phyloP scores from a whole-genome alignment of 768 basidiomycete genomes.

The Trametopsis cervina region DNA sequence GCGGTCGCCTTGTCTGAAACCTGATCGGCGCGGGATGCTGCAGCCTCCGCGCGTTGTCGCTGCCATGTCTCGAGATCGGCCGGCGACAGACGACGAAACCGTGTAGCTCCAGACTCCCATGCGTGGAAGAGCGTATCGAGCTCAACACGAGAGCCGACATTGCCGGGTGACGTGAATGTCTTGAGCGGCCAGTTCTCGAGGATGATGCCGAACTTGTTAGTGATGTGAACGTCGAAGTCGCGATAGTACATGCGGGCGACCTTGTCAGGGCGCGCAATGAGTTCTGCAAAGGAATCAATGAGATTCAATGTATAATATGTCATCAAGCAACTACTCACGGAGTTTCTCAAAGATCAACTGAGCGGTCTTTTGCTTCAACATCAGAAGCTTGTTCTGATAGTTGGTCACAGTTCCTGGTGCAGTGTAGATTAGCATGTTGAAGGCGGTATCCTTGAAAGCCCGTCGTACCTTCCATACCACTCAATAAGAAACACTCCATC shows the following conservation, averaged over 20 bases:
- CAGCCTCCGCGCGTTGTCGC: neutral
- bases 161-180: conserved; percentile 13
- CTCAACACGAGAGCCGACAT: neutral
- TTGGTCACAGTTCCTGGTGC: neutral
- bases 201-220: conserved; percentile 12
- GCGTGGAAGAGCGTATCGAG: conserved; percentile 3
- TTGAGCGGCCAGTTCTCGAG: conserved; percentile 18
- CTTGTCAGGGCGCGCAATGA: neutral
- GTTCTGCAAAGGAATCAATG: neutral
- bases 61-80: conserved; percentile 2
- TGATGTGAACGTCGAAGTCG: conserved; percentile 18
- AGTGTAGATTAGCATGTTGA: neutral
- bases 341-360: neutral
- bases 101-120: conserved; percentile 13
- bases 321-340: neutral
- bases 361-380: neutral
- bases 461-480: neutral
- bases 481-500: neutral
- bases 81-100: conserved; percentile 12
- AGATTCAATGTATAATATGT: too few species aligned
- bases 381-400: neutral
- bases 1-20: neutral
- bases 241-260: conserved; percentile 15
- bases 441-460: too few species aligned
- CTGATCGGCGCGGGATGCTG: neutral